Conservation (phyloP, 768 basidiomycete genomes). For the Amanita fuliginea region DNA sequence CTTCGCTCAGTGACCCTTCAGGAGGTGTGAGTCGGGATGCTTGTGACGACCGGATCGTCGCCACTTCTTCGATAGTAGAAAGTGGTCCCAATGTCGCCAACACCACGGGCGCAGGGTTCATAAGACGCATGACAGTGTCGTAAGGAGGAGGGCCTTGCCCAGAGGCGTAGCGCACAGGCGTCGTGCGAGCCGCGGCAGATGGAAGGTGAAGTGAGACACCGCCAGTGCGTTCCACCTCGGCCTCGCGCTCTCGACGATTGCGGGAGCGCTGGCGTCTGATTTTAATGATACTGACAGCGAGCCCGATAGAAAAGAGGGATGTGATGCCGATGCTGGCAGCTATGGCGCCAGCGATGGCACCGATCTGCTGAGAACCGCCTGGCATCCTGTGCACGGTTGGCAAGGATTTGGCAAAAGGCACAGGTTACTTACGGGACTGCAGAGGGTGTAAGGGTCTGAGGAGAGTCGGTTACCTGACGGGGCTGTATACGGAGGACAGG, state of each 20-base stretch:
- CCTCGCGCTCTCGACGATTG: not conserved
- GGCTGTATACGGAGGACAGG: not conserved
- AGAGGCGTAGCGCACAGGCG: not conserved
- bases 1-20: constrained; percentile 13
- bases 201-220: constrained; percentile 17
- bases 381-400: not conserved
- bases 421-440: constrained; percentile 23
- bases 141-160: not conserved
- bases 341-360: constrained; percentile 33
- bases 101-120: not conserved
- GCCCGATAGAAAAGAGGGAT: constrained; percentile 30
- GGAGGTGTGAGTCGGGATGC: constrained; percentile 16
- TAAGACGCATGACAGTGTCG: not conserved
- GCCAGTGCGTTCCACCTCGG: constrained; percentile 4
- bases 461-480: not conserved
- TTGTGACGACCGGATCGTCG: constrained; percentile 4
- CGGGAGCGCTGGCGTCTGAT: constrained; percentile 26
- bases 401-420: constrained; percentile 17
- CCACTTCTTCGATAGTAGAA: constrained; percentile 1
- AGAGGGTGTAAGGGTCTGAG: not conserved
- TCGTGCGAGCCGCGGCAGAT: constrained; percentile 15
- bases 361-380: not conserved
- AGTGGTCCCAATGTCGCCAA: not conserved
- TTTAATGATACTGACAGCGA: constrained; percentile 41
- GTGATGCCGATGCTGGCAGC: constrained; percentile 42